Evolutionary conservation across 2,329 filamentous ascomycete species (phyloP), one percentile per base, ranked within the genome.

Genomic region (Xylariaceae sp.): DNA sequence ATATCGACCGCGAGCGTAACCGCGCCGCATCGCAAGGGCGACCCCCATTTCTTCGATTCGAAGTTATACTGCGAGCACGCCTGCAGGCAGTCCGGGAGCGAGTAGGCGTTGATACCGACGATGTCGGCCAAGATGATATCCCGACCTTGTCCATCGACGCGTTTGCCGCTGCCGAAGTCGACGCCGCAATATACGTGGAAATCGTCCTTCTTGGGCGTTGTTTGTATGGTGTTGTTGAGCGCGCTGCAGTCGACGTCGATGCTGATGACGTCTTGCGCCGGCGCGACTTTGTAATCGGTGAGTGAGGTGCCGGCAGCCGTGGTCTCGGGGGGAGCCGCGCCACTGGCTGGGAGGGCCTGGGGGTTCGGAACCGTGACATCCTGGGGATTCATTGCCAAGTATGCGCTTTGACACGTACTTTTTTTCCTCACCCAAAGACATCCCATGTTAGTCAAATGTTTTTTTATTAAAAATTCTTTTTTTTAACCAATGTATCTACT

Each of bases 41-140:
- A 5, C 6, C 35, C 31, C 32, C n/a, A 42, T 6, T 4, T 4
- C 35, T 39, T 30, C 27, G 48, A 35, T 9, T 41, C 11, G 11
- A 6, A 5, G 8, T 32, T 51, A 32, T 47, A 48, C 12, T 51
- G 47, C 31, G 47, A 35, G 42, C 48, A 50, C 35, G 53, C 47
- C 26, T 54, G 30, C 3, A 54, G 8, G 11, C 53, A 54, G 29
- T 45, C 43, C n/a, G 26, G 26, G 29, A 46, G 35, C n/a, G 48
- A 49, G 27, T 51, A 51, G 27, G 48, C 6, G 6, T 19, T 19
- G n/a, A 45, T 26, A 8, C 32, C n/a, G 19, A 46, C 27, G 12
- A 49, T 27, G 34, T 51, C 37, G 3, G 44, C 39, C 19, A 45
- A 40, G 8, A 26, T 12, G 19, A 57, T 39, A 11, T 37, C n/a